Conservation (phyloP, 208 protist species). For the Wallacemonas sp. region DNA sequence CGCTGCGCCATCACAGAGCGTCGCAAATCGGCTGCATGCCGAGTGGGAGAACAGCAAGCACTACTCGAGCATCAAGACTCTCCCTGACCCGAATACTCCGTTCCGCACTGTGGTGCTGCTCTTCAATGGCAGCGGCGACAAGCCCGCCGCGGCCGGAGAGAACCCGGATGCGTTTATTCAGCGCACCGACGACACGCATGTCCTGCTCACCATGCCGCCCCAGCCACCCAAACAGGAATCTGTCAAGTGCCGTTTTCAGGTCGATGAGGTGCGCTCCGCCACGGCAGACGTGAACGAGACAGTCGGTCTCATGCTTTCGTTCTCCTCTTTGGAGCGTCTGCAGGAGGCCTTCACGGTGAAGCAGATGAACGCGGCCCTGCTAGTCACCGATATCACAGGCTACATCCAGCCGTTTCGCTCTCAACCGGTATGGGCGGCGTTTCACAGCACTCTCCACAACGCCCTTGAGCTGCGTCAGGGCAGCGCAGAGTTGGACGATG, state of each 20-base stretch:
- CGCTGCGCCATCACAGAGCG: background rate
- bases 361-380: slow-evolving; percentile 25
- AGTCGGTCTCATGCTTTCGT: slow-evolving; percentile 8
- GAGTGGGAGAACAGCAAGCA: slow-evolving; percentile 10
- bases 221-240: background rate
- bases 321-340: slow-evolving; percentile 17
- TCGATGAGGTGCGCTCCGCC: slow-evolving; percentile 25
- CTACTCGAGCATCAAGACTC: background rate
- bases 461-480: slow-evolving; percentile 6
- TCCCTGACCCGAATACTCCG: slow-evolving; percentile 4
- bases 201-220: slow-evolving; percentile 8
- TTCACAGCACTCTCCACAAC: slow-evolving; percentile 15
- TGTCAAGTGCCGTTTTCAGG: slow-evolving; percentile 18
- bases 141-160: background rate
- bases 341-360: slow-evolving; percentile 23
- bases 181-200: slow-evolving; percentile 1
- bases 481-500: background rate
- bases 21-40: slow-evolving; percentile 8
- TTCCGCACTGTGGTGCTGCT: slow-evolving; percentile 14
- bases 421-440: slow-evolving; percentile 26
- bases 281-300: background rate
- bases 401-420: slow-evolving; percentile 19
- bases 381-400: slow-evolving; percentile 21
- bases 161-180: background rate
- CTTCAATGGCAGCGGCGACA: background rate